Base-by-base conservation (phyloP, 768 basidiomycete species). In the Collybia mongolica region DNA sequence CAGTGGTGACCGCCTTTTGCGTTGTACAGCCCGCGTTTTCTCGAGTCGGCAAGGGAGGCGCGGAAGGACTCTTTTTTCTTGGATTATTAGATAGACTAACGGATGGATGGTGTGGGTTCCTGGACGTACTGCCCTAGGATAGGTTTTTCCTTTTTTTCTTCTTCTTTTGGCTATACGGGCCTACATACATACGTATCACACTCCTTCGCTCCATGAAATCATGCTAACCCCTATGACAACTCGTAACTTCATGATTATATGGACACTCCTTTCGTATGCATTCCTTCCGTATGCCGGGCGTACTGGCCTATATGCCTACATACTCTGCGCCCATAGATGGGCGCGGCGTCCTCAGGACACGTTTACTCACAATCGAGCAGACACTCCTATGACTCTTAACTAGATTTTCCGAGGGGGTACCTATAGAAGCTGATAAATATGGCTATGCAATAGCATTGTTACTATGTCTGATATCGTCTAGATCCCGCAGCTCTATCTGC, bases 381-480 rank as follows among this genome's bases (percentile, higher is more conserved):
- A 40, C 23, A 15, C n/a, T 7, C 5, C n/a, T 40, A 7, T 40
- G 19, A 19, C 19, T 40, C 15, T 24, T 32, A 14, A 32, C 32
- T 32, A 32, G 32, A 32, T 14, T 32, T 32, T 32, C 32, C 6
- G 11, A 11, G 32, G 32, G 32, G 32, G 32, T 24, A 41, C 39
- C 19, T 43, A 56, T 56, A 47, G 43, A 48, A 40, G 51, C 51
- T 5, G 49, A 49, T 46, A 46, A 44, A 48, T 2, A 29, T 40
- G 40, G 23, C 20, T 35, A 48, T 35, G 18, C 40, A 20, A 35
- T 41, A 35, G 7, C 9, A 20, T 7, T 29, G 46, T 6, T 32
- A 11, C 14, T 32, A 56, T 65, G 53, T 66, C 45, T 55, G 60
- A 64, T 60, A 52, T 61, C 54, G 65, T 62, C 62, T 60, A 62